Base-by-base conservation (phyloP, 1,139 yeast species). In the Candida mesenterica region DNA sequence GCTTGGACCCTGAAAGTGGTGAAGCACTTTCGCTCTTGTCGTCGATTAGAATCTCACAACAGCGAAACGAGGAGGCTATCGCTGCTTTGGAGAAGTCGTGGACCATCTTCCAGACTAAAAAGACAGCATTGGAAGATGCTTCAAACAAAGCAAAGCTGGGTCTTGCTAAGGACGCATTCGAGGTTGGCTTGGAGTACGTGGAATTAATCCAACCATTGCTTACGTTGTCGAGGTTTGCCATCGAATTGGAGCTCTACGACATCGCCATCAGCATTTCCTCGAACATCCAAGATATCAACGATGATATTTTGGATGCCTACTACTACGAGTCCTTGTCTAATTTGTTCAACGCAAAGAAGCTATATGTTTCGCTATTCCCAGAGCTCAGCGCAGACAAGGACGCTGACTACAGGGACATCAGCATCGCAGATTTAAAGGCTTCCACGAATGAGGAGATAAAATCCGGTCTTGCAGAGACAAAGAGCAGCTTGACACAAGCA, bases 41-140 rank as follows among this genome's bases (percentile, higher is more conserved):
- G 3, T 88, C 96, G 23, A 86, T 94, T 44, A 75, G 96, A 42
- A 88, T 92, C 34, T 86, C 96, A 4, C 98, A 94, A 59, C 92
- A 83, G 54, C 68, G 80, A 34, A 69, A 68, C 27, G 72, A 72
- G 0, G 97, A 89, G 13, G 97, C 97, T 4, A 61, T 65, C 37
- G 69, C 72, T 23, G 92, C 95, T 0, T 66, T 90, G 34, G 40
- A 48, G n/a, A 75, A 75, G 48, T 72, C 96, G 1, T 88, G 96
- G 96, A 71, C 70, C 17, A 66, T 84, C 35, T 87, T 82, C 52
- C 69, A 69, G 33, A 49, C 44, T 10, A 77, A 68, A 46, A 81
- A 80, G 49, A 56, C 64, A n/a, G 43, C 41, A 5, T 61, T 81
- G 31, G 84, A 78, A 48, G 66, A 70, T 25, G 65, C 75, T 4